phyloP scores from a whole-genome alignment of 306 rosid species.

The Vigna hirtella region DNA sequence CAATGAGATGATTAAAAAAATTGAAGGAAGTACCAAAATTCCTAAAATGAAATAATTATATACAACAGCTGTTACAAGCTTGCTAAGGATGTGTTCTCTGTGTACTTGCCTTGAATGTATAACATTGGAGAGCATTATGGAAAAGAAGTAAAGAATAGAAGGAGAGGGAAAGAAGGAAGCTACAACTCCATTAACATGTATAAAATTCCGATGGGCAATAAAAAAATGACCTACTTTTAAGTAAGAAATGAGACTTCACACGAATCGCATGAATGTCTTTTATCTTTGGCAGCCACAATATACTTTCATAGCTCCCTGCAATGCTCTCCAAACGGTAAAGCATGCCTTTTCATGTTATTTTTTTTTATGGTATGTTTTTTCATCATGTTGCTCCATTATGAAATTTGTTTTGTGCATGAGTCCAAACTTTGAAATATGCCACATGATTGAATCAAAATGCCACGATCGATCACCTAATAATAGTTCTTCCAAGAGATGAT shows the following conservation, averaged over 20 bases:
- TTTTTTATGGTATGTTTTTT: conserved; percentile 28
- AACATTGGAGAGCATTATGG: conserved; percentile 28
- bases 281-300: conserved; percentile 29
- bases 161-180: not conserved
- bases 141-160: conserved; percentile 8
- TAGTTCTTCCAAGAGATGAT: conserved; percentile 88
- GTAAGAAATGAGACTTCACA: conserved; percentile 36
- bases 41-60: conserved; percentile 42
- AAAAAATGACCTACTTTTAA: conserved; percentile 5
- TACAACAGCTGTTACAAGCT: conserved; percentile 46
- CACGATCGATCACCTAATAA: conserved; percentile 66
- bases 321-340: conserved; percentile 33
- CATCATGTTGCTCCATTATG: conserved; percentile 26
- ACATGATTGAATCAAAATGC: conserved; percentile 24
- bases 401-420: conserved; percentile 33
- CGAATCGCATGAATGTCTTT: conserved; percentile 36
- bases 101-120: conserved; percentile 35
- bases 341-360: conserved; percentile 27
- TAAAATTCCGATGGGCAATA: conserved; percentile 8
- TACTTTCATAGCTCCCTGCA: conserved; percentile 48
- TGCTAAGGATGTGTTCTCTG: conserved; percentile 24
- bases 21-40: not conserved
- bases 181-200: conserved; percentile 34
- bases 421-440: conserved; percentile 38
- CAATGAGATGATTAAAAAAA: not conserved